phyloP scores from a whole-genome alignment of 2,329 filamentous ascomycete species.

The Corniculantispora saksenae region DNA sequence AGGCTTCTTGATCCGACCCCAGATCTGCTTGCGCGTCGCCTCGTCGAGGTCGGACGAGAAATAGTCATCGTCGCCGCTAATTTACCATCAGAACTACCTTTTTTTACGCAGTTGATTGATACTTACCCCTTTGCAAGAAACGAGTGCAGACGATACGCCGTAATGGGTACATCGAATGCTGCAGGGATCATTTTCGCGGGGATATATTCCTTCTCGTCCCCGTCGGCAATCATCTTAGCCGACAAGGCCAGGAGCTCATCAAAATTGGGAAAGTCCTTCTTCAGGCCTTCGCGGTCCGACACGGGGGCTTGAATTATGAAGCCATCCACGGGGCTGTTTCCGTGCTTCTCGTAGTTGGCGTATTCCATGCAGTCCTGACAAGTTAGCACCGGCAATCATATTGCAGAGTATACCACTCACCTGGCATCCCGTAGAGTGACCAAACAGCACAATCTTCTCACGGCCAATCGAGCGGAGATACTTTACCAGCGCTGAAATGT shows the following conservation, averaged over 20 bases:
- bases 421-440: constrained; percentile 61
- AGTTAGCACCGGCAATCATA: neutral
- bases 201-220: constrained; percentile 57
- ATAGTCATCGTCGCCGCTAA: constrained; percentile 76
- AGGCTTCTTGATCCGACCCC: constrained; percentile 61
- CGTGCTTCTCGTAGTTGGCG: constrained; percentile 42
- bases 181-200: constrained; percentile 45
- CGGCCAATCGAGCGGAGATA: constrained; percentile 54
- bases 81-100: neutral
- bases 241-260: constrained; percentile 51
- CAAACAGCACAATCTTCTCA: constrained; percentile 55
- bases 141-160: constrained; percentile 55
- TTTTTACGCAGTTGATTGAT: neutral
- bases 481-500: constrained; percentile 53
- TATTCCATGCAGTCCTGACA: constrained; percentile 57
- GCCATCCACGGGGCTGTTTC: constrained; percentile 63
- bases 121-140: constrained; percentile 53
- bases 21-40: constrained; percentile 60
- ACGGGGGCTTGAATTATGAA: constrained; percentile 80
- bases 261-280: constrained; percentile 46
- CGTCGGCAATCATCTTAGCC: constrained; percentile 54
- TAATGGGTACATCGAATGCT: constrained; percentile 47
- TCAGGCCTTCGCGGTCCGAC: constrained; percentile 70
- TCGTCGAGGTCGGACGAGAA: constrained; percentile 77
- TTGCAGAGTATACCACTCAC: constrained; percentile 31